Base-by-base conservation (phyloP, 257 asterid species). In the Agastache rugosa region DNA sequence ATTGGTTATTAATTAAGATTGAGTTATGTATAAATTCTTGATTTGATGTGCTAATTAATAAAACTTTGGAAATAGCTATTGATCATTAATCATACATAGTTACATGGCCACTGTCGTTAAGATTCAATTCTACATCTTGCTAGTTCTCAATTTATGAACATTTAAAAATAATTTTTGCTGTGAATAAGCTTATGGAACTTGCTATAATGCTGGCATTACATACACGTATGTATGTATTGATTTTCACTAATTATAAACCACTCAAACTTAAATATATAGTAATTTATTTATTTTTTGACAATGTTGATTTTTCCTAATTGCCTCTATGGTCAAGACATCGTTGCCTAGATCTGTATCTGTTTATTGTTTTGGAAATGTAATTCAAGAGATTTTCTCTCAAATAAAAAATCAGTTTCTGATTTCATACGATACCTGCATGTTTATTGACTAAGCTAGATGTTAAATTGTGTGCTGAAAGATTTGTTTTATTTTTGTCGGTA, bases 401-500 rank as follows among this genome's bases (percentile, higher is more conserved):
- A 1, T 14, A 22, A 55, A 69, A 3, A 1, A 16, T 1, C 1
- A 4, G 45, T 37, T 41, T 42, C 35, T 25, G 4, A 19, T 55
- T 39, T 25, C 27, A 70, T 42, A 55, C 17, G 44, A 58, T 39
- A 69, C 35, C 29, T 53, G 16, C 22, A 41, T 9, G 20, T 5
- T 17, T 54, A 20, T 54, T 11, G 8, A 17, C 5, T n/a, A n/a
- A n/a, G n/a, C n/a, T 44, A 51, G 53, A 5, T 51, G 29, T 19
- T 51, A 27, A 51, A 12, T 68, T n/a, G 22, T 17, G 37, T 58
- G 53, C 23, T 41, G 56, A 25, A 54, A 25, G 56, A 56, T 70
- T 71, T 71, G 42, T 5, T 71, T 71, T 39, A 10, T 71, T 42
- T 42, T 58, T 72, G 47, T 60, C 16, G 31, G 66, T 45, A 48